Percentiles rank a stretch among this genome's conserved stretches.
phyloP scores from a whole-genome alignment of 164 flowering plant genomes.

The Stephania cephalantha region DNA sequence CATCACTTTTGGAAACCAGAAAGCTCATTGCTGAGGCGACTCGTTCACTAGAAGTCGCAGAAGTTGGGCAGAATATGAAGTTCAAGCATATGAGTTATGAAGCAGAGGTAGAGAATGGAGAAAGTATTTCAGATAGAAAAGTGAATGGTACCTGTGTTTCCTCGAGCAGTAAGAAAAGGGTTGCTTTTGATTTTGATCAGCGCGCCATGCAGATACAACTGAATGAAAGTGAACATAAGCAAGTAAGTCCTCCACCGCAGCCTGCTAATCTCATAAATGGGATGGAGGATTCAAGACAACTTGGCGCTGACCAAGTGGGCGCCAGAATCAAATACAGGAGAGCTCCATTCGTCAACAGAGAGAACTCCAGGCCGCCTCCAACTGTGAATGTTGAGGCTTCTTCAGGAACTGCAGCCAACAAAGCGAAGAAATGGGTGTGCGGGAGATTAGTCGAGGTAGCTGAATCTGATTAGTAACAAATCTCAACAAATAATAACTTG shows the following conservation, averaged over 20 bases:
- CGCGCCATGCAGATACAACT: conserved; percentile 9
- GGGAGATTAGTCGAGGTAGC: conserved; percentile 31
- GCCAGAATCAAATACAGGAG: conserved; percentile 3
- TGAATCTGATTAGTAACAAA: not conserved
- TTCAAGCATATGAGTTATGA: conserved; percentile 12
- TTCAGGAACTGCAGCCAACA: not conserved
- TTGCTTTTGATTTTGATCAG: conserved; percentile 9
- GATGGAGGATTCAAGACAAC: not conserved
- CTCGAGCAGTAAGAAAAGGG: not conserved
- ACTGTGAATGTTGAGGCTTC: conserved; percentile 4
- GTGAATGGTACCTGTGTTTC: conserved; percentile 19
- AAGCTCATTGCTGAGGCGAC: conserved; percentile 82
- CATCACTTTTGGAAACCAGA: conserved; percentile 73
- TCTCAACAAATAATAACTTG: not conserved
- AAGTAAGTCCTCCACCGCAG: conserved; percentile 2
- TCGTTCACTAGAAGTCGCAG: conserved; percentile 43
- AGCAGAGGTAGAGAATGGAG: conserved; percentile 7
- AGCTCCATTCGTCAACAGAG: not conserved
- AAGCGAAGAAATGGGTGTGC: conserved; percentile 27
- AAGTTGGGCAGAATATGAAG: conserved; percentile 21
- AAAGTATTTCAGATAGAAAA: conserved; percentile 9
- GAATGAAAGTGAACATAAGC: conserved; percentile 7
- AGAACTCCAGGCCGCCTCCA: not conserved
- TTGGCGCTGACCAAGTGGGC: not conserved
- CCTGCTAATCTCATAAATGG: not conserved